Evolutionary conservation across 2,329 filamentous ascomycete species (phyloP), one percentile per base, ranked within the genome.

Genomic region (Acephala macrosclerotiorum): DNA sequence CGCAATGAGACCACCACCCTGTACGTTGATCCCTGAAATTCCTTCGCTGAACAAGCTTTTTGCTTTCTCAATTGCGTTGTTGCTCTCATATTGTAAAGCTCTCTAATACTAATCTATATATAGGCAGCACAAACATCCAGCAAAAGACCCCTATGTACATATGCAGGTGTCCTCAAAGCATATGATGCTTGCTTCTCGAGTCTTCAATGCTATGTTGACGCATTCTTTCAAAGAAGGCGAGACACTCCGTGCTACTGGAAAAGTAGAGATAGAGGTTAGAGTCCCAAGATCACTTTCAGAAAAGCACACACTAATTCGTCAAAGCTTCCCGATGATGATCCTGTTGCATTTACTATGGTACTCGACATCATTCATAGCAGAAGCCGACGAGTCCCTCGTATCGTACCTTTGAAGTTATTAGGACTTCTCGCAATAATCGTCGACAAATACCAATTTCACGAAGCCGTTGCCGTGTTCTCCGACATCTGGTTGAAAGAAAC

Each of bases 121-220:
- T 5, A 51, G 47, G 18, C 6, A 26, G 12, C 47, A 51, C 47
- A 51, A 51, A 29, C 3, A 22, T 20, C 35, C 56, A 6, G 5
- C n/a, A 2, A 57, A 53, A 7, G 18, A n/a, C 3, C 20, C 36
- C 5, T 25, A 56, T 4, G 33, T 64, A 1, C 55, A 61, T 12
- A 61, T 68, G 57, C 60, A 63, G n/a, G 63, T 68, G 2, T 68
- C 66, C 1, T 64, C 63, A 1, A 66, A 63, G 51, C 63, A 63
- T n/a, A 11, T 77, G 1, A 66, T 61, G 18, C 61, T 69, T 3
- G 69, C 68, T 20, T 74, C 72, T 14, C 67, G 69, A 0, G 71
- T 75, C 3, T 74, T 75, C 58, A 69, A 69, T n/a, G 67, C 66
- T 0, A 74, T 75, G 70, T 42, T 75, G 0, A 22, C 22, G 16